phyloP scores from a whole-genome alignment of 1,284 basidiomycete genomes.

The Rhodotorula sp. region DNA sequence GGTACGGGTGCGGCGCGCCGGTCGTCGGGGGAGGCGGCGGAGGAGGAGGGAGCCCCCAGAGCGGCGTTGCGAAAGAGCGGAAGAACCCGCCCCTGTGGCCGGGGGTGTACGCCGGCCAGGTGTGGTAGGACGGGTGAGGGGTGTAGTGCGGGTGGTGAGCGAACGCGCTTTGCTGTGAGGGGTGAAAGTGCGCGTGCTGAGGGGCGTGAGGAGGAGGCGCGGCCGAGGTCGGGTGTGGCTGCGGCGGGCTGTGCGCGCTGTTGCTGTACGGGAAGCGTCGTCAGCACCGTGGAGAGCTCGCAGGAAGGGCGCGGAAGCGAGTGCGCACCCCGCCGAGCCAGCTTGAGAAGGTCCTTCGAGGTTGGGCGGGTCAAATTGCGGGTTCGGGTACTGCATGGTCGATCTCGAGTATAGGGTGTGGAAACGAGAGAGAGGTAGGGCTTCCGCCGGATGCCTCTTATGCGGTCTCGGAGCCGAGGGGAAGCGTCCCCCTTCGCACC shows the following conservation, averaged over 20 bases:
- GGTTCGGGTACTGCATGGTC: neutral
- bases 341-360: neutral
- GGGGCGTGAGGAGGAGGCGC: no score
- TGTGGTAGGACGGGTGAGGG: no score
- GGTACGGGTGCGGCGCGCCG: neutral
- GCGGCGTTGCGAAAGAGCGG: neutral
- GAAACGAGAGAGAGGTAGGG: neutral
- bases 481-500: neutral
- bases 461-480: no score
- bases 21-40: neutral
- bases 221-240: no score
- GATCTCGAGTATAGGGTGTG: neutral
- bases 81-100: neutral
- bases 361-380: neutral
- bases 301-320: neutral
- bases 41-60: neutral
- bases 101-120: neutral
- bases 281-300: no score
- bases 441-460: no score
- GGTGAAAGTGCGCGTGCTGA: no score
- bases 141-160: neutral
- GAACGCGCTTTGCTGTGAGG: neutral
- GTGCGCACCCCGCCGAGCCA: neutral
- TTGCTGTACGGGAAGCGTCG: no score
- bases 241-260: no score